These are phyloP conservation scores for Panaeolus papilionaceus DNA, from an alignment of 768 basidiomycete species.

Conservation along the genomic window DNA sequence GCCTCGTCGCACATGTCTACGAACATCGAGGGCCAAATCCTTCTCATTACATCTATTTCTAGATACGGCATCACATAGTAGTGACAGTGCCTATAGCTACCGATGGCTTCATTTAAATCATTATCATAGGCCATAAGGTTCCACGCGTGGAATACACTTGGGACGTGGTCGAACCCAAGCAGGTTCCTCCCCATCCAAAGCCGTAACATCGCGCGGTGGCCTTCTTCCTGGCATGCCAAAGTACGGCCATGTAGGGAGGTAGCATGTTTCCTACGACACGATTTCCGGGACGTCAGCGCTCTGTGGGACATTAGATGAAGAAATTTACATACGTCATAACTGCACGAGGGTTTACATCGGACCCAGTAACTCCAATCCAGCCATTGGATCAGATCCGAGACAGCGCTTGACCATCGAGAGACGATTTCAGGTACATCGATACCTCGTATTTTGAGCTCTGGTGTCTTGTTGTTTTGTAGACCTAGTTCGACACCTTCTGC, in stretches of 20 bases:
- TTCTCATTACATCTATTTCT: too few species aligned
- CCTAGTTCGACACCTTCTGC: conserved; percentile 41
- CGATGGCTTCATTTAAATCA: too few species aligned
- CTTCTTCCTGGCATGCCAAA: conserved; percentile 26
- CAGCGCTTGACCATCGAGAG: conserved; percentile 40
- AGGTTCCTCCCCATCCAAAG: neutral
- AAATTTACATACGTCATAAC: conserved; percentile 43
- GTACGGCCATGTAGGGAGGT: conserved; percentile 51
- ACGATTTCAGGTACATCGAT: neutral
- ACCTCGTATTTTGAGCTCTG: conserved; percentile 20
- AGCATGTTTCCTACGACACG: conserved; percentile 45
- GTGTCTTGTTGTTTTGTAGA: conserved; percentile 1
- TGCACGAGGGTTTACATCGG: conserved; percentile 53
- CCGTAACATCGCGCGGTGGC: neutral
- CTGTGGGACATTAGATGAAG: neutral
- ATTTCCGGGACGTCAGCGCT: neutral
- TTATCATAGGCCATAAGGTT: conserved; percentile 26
- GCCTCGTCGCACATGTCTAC: too few species aligned
- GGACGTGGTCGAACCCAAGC: conserved; percentile 30
- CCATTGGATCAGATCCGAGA: conserved; percentile 51
- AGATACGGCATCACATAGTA: too few species aligned
- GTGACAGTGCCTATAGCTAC: too few species aligned
- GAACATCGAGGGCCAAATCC: too few species aligned
- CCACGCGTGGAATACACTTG: conserved; percentile 34
- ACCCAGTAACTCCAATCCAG: conserved; percentile 60